These are phyloP conservation scores for Sugiyamaella neomexicana DNA, from an alignment of 1,139 yeast species.

Conservation along the genomic window DNA sequence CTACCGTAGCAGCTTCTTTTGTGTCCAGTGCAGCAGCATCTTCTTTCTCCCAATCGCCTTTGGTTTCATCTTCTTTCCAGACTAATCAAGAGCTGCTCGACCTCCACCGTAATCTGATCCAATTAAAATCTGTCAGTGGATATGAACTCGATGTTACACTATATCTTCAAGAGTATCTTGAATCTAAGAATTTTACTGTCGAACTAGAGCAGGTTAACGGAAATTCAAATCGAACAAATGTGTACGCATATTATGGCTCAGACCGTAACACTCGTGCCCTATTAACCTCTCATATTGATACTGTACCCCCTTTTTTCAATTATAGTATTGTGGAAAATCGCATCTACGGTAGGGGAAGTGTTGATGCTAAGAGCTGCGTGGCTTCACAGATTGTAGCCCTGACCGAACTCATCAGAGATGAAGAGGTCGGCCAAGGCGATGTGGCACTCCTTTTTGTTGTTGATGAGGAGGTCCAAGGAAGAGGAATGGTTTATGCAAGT, in stretches of 20 bases:
- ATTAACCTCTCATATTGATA: slow-evolving; percentile 67
- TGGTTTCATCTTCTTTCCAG: background rate
- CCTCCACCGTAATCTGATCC: slow-evolving; percentile 44
- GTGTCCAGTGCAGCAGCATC: background rate
- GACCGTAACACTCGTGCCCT: slow-evolving; percentile 51
- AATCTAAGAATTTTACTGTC: slow-evolving; percentile 51
- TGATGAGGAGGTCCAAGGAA: slow-evolving; percentile 66
- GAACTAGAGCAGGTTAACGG: slow-evolving; percentile 46
- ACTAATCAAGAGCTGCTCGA: slow-evolving; percentile 19
- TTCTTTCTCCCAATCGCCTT: background rate
- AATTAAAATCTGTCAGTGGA: slow-evolving; percentile 43
- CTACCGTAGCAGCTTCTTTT: background rate
- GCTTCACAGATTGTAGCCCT: slow-evolving; percentile 61
- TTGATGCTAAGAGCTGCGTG: slow-evolving; percentile 69
- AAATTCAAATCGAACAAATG: slow-evolving; percentile 47
- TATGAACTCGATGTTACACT: slow-evolving; percentile 36
- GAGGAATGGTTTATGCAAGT: slow-evolving; percentile 56
- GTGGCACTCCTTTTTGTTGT: slow-evolving; percentile 62
- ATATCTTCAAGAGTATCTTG: slow-evolving; percentile 44
- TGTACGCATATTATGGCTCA: slow-evolving; percentile 57
- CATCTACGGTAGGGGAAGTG: slow-evolving; percentile 65
- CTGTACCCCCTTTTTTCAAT: slow-evolving; percentile 66
- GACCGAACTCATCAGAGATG: slow-evolving; percentile 45
- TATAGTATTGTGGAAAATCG: slow-evolving; percentile 51
- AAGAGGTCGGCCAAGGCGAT: slow-evolving; percentile 52